A percentile compares a stretch with the other conserved stretches of the same genome.
phyloP scores from a whole-genome alignment of 2,329 filamentous ascomycete genomes.

The Nemania sp. region DNA sequence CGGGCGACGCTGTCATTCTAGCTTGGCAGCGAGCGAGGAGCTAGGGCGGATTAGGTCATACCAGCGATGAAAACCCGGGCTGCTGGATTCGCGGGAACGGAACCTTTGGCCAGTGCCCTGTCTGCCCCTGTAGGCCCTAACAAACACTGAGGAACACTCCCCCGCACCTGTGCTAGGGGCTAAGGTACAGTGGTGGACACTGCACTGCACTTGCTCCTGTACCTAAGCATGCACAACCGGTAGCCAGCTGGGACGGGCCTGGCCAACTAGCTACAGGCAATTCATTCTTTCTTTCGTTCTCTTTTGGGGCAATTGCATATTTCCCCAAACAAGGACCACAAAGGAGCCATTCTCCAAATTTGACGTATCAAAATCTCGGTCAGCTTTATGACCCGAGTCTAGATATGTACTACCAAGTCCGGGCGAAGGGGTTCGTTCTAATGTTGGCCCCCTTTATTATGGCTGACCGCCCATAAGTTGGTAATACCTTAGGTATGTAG shows the following conservation, averaged over 20 bases:
- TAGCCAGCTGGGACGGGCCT: slow-evolving; percentile 8
- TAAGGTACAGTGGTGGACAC: neutral
- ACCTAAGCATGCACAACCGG: neutral
- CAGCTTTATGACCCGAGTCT: slow-evolving; percentile 1
- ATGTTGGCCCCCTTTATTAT: neutral
- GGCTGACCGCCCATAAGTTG: neutral
- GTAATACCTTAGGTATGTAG: neutral
- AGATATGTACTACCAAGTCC: slow-evolving; percentile 8
- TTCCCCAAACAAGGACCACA: slow-evolving; percentile 3
- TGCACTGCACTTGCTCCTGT: neutral
- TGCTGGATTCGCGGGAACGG: slow-evolving; percentile 32
- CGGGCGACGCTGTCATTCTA: slow-evolving; percentile 30
- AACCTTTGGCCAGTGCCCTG: slow-evolving; percentile 18
- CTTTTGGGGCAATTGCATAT: slow-evolving; percentile 8
- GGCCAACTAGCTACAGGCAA: slow-evolving; percentile 4
- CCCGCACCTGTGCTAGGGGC: neutral
- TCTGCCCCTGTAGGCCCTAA: neutral
- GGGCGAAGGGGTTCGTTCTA: slow-evolving; percentile 8
- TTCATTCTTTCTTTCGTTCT: slow-evolving; percentile 1
- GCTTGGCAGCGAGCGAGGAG: slow-evolving; percentile 21
- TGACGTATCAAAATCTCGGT: slow-evolving; percentile 11
- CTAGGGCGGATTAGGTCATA: slow-evolving; percentile 36
- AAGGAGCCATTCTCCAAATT: slow-evolving; percentile 14
- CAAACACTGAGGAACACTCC: neutral
- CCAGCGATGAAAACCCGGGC: slow-evolving; percentile 42